phyloP scores from a whole-genome alignment of 352 stramenopile species.

The Phytopythium mirpurense region DNA sequence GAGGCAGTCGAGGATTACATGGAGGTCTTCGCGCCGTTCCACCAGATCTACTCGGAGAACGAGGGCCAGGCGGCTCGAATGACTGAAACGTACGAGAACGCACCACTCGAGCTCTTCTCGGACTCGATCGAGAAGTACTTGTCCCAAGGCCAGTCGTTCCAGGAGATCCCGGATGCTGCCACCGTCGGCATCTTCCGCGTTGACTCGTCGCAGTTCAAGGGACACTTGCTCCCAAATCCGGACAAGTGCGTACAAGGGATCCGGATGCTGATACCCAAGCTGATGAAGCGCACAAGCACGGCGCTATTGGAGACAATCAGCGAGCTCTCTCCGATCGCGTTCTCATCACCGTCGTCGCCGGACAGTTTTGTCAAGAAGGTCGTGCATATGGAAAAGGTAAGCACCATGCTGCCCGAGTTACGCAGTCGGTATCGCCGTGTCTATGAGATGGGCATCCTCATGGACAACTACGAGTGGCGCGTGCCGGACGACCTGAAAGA shows the following conservation, averaged over 20 bases:
- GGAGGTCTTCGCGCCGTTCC: constrained; percentile 86
- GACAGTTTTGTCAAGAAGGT: constrained; percentile 88
- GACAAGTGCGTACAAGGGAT: constrained; percentile 85
- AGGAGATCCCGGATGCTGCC: constrained; percentile 72
- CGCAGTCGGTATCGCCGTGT: constrained; percentile 69
- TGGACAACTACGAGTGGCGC: constrained; percentile 90
- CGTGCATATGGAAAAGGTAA: constrained; percentile 82
- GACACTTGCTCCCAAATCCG: constrained; percentile 82
- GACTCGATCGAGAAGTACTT: constrained; percentile 84
- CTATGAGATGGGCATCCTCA: constrained; percentile 85
- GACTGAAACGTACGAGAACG: constrained; percentile 60
- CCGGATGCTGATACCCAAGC: constrained; percentile 72
- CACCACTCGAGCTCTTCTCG: constrained; percentile 73
- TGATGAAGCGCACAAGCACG: constrained; percentile 85
- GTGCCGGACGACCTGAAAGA: constrained; percentile 91
- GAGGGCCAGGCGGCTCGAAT: constrained; percentile 59
- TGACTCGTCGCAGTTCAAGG: constrained; percentile 87
- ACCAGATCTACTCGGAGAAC: constrained; percentile 86
- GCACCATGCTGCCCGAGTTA: constrained; percentile 53
- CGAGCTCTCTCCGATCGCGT: constrained; percentile 79
- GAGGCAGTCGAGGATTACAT: constrained; percentile 85
- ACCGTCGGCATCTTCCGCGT: constrained; percentile 92
- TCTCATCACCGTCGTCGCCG: constrained; percentile 55
- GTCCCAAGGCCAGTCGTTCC: constrained; percentile 71
- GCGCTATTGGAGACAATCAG: constrained; percentile 81